Base-by-base conservation (phyloP, 2,329 filamentous ascomycete genomes). In the Clathrospora elynae region DNA sequence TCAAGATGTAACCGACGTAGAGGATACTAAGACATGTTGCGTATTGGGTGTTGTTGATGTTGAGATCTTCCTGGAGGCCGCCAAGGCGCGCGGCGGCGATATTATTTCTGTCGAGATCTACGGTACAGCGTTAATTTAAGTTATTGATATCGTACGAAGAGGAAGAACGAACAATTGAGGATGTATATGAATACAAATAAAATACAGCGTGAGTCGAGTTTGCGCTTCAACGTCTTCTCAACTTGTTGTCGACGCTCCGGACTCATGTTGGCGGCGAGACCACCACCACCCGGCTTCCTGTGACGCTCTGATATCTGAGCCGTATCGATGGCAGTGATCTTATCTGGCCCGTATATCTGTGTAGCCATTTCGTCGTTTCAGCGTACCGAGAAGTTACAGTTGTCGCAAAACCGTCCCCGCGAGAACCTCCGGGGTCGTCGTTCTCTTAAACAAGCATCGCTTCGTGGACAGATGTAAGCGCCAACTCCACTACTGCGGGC, bases 141-240 rank as follows among this genome's bases (percentile, higher is more conserved):
- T 12, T 18, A 24, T 6, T 11, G 22, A 24, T 24, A 11, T 18
- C 6, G 13, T 6, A 26, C 22, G 2, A 7, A 12, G n/a, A 6
- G 3, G 11, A 20, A 24, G 61, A 61, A 39, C 49, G 20, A 30
- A 51, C 49, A 51, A 22, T 70, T 70, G 62, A 70, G 65, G 23
- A 70, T 68, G 36, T 70, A 70, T 17, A 70, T 68, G 37, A 68
- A 39, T 1, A 70, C 64, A 34, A 69, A 67, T 17, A 66, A 35
- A 12, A 55, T 61, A 36, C 64, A 69, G 37, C 64, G 52, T 22
- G 49, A 30, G 34, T 69, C 66, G 35, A 69, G 37, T 49, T 69
- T 69, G 36, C 59, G 48, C 49, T 68, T 68, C 57, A 69, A 36
- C 24, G 18, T 51, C 54, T 68, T 68, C 57, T 69, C 66, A 6